Evolutionary conservation across 1,284 basidiomycete genomes (phyloP).

Genomic region (Sporisorium iseilematis-ciliati): DNA sequence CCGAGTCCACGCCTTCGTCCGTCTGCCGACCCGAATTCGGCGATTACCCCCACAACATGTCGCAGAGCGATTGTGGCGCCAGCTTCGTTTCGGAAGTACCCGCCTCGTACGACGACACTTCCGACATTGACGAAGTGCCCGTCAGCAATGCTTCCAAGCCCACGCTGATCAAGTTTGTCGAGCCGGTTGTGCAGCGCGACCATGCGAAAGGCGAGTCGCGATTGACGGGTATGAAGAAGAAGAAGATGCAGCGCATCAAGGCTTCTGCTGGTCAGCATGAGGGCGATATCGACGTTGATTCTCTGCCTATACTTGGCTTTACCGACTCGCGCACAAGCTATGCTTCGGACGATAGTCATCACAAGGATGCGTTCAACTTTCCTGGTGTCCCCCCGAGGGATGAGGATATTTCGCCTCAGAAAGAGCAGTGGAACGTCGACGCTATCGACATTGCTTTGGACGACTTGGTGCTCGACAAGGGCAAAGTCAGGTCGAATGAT

Average conservation of each 20-base stretch:
- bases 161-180: slow-evolving; percentile 43
- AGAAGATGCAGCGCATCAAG: slow-evolving; percentile 29
- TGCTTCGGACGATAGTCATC: slow-evolving; percentile 9
- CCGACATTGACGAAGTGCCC: slow-evolving; percentile 30
- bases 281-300: slow-evolving; percentile 16
- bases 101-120: slow-evolving; percentile 37
- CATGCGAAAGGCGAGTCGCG: slow-evolving; percentile 14
- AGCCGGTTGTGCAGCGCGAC: slow-evolving; percentile 42
- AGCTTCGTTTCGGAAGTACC: slow-evolving; percentile 30
- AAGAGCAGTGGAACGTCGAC: slow-evolving; percentile 49
- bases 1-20: slow-evolving; percentile 42
- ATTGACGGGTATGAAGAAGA: slow-evolving; percentile 49
- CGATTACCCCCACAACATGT: slow-evolving; percentile 27
- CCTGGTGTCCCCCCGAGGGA: slow-evolving; percentile 34
- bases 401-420: not conserved
- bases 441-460: slow-evolving; percentile 43
- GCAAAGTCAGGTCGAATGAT: slow-evolving; percentile 10
- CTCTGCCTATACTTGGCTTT: slow-evolving; percentile 38
- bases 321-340: slow-evolving; percentile 13
- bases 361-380: slow-evolving; percentile 27
- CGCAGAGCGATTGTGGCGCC: slow-evolving; percentile 29
- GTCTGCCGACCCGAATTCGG: slow-evolving; percentile 36
- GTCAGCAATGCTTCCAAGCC: slow-evolving; percentile 19
- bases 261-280: slow-evolving; percentile 1
- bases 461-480: slow-evolving; percentile 35